Evolutionary conservation across 768 basidiomycete species (phyloP), one percentile per base, ranked within the genome.

Genomic region (Plicaturopsis crispa): DNA sequence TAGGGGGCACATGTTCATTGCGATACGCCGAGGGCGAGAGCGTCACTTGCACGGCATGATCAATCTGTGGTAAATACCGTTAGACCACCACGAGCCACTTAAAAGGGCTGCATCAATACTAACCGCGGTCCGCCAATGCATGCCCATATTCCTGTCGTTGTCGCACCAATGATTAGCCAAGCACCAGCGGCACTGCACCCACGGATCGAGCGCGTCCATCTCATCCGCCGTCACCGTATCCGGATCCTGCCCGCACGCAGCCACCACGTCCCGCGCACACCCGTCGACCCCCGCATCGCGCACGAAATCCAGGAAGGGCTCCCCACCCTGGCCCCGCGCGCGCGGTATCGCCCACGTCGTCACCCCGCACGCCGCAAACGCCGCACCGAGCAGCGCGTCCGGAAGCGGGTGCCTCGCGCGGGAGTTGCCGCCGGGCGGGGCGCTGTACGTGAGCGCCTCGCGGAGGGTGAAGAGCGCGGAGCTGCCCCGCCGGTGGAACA

Each of bases 51-150:
- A n/a, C n/a, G n/a, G n/a, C n/a, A n/a, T n/a, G n/a, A n/a, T n/a
- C n/a, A n/a, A n/a, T n/a, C n/a, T n/a, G n/a, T n/a, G n/a, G n/a
- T n/a, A n/a, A n/a, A n/a, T n/a, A n/a, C n/a, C n/a, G n/a, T n/a
- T n/a, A n/a, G n/a, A n/a, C n/a, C n/a, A n/a, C n/a, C n/a, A n/a
- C n/a, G n/a, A n/a, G n/a, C n/a, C n/a, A n/a, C n/a, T n/a, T n/a
- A n/a, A n/a, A n/a, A n/a, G n/a, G n/a, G n/a, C n/a, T n/a, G 21
- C 20, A 4, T 19, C 20, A 18, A 11, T 7, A 52, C 55, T 31
- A 45, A 59, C 63, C 33, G 59, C 62, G 38, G 43, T 50, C 24
- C 36, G 51, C 61, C 61, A 65, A 18, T 43, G 53, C 60, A 63
- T 61, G 8, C 52, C 50, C 10, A 52, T 46, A 5, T 52, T 44